Evolutionary conservation across 1,284 basidiomycete genomes (phyloP).

Genomic region (Cutaneotrichosporon arboriforme): DNA sequence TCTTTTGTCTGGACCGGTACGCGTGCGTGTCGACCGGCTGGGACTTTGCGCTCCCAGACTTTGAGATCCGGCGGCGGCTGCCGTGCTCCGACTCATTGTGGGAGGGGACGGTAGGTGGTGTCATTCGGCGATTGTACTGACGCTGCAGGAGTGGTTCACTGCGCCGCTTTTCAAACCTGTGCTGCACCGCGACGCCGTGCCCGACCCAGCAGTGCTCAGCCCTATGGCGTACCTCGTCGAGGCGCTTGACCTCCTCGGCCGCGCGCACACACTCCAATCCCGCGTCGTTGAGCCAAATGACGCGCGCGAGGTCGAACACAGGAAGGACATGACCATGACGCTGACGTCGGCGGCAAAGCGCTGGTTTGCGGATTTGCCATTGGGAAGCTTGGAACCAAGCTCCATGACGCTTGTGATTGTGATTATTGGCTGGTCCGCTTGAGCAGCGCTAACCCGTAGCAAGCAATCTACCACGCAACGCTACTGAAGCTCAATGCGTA

Average conservation of each 20-base stretch:
- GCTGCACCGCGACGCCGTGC: slow-evolving; percentile 26
- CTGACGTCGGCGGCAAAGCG: slow-evolving; percentile 33
- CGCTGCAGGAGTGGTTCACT: slow-evolving; percentile 36
- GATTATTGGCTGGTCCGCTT: slow-evolving; percentile 12
- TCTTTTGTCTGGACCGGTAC: slow-evolving; percentile 46
- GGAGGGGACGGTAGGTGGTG: slow-evolving; percentile 31
- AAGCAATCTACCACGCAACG: slow-evolving; percentile 45
- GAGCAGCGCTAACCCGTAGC: slow-evolving; percentile 18
- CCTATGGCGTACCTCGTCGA: slow-evolving; percentile 46
- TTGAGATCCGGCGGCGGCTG: slow-evolving; percentile 42
- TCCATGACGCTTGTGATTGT: slow-evolving; percentile 41
- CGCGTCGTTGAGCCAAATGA: slow-evolving; percentile 40
- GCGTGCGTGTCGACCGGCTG: slow-evolving; percentile 46
- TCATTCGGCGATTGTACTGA: background rate
- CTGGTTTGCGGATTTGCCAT: slow-evolving; percentile 36
- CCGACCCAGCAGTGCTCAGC: slow-evolving; percentile 23
- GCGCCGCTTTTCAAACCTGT: slow-evolving; percentile 39
- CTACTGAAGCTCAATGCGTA: slow-evolving; percentile 47
- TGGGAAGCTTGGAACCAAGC: slow-evolving; percentile 13
- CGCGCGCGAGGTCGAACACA: slow-evolving; percentile 33
- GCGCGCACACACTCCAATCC: slow-evolving; percentile 42
- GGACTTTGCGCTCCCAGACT: slow-evolving; percentile 46
- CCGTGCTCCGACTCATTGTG: slow-evolving; percentile 43
- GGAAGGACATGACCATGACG: slow-evolving; percentile 38
- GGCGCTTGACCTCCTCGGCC: slow-evolving; percentile 43